Base-by-base conservation (phyloP, 768 basidiomycete species). In the Boletus barrowsii region DNA sequence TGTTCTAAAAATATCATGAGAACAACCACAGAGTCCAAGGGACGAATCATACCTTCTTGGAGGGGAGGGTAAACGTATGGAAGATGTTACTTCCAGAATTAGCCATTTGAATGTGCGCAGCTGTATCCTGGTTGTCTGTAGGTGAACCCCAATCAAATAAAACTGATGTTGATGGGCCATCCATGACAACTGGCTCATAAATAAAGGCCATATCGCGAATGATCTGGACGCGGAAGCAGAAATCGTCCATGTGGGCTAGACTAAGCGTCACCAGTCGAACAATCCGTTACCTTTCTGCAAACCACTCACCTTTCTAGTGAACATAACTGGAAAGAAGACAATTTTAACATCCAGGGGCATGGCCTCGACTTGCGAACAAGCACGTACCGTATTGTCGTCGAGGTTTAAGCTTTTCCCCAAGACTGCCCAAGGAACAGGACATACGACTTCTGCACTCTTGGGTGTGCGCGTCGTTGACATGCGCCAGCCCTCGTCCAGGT, bases 101-200 rank as follows among this genome's bases (percentile, higher is more conserved):
- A 11, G 44, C 55, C 0, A 53, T 29, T 41, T 62, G 65, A 53
- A 80, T 73, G 42, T 78, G 78, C 1, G 58, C 49, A 29, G 57
- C 53, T 3, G 76, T 64, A 1, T 54, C 62, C 36, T 66, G 60
- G 41, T 79, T 79, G 29, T 64, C 70, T 15, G 60, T 47, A 9
- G 54, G 53, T 5, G 65, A 64, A 18, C 79, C 78, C 82, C 83
- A 86, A 56, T 83, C 82, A 40, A 86, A 70, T 24, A 84, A 55
- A 57, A 79, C 76, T 6, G 79, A 75, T 3, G 61, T 65, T 4
- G 61, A 61, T 10, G 73, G 68, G 1, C 70, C 75, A 47, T 86
- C 84, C 39, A 84, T 71, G 24, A 81, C 71, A 32, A 84, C 69
- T 0, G 85, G 85, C 53, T 83, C 79, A 46, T 80, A 76, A 10